These are phyloP conservation scores for Tetraselmis chui DNA, from an alignment of 139 green algal genomes.

Conservation along the genomic window DNA sequence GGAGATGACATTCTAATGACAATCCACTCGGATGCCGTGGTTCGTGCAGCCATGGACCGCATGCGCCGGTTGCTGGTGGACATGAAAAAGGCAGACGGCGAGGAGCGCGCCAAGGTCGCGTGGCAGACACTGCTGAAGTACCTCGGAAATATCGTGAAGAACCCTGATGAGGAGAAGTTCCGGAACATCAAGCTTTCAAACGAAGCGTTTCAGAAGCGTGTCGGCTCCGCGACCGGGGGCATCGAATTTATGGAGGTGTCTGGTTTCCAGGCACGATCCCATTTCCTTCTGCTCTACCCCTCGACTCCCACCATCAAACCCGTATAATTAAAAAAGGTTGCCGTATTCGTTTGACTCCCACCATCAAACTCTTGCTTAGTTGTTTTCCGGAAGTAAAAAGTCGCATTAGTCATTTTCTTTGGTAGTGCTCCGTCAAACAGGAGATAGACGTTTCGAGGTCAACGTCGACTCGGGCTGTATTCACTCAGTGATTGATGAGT, in stretches of 20 bases:
- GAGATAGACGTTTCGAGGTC: too few relatives aligned
- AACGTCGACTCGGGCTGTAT: too few relatives aligned
- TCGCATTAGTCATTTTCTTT: too few relatives aligned
- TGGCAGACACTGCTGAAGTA: conserved; percentile 73
- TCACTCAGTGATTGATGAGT: too few relatives aligned
- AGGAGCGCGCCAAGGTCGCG: conserved; percentile 51
- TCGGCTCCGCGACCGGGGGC: conserved; percentile 48
- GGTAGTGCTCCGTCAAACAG: too few relatives aligned
- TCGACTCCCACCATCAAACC: too few relatives aligned
- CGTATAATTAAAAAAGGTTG: too few relatives aligned
- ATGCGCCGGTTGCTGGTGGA: conserved; percentile 60
- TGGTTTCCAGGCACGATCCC: conserved; percentile 58
- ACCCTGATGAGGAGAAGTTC: conserved; percentile 84
- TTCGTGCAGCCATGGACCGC: conserved; percentile 42
- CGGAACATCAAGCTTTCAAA: conserved; percentile 74
- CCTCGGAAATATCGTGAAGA: conserved; percentile 70
- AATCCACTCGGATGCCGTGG: too few relatives aligned
- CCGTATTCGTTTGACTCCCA: too few relatives aligned
- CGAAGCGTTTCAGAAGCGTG: conserved; percentile 72
- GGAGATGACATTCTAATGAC: too few relatives aligned
- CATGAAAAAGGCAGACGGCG: conserved; percentile 73
- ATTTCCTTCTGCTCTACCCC: neutral
- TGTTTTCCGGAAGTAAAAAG: too few relatives aligned
- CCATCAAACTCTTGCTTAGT: too few relatives aligned
- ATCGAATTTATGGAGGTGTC: conserved; percentile 69